Evolutionary conservation across 768 basidiomycete species (phyloP), one percentile per base, ranked within the genome.

Genomic region (Tephrocybe sp.): DNA sequence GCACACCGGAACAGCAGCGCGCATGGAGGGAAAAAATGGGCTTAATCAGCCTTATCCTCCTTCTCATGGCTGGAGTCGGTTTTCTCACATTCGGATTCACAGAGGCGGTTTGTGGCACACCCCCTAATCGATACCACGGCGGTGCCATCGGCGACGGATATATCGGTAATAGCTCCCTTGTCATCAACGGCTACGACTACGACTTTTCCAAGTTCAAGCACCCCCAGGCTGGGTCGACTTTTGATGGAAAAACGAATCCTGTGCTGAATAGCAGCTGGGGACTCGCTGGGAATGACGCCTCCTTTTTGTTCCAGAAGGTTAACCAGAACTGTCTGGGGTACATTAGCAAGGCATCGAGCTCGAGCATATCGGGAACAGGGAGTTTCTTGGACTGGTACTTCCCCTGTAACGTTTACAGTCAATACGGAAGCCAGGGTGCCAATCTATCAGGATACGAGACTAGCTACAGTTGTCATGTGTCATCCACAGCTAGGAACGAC

Each of bases 11-110:
- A 57, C 89, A 88, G 58, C 94, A 97, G 66, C 84, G 93, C 43
- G 97, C 97, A 38, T 99, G 95, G 95, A 79, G 97, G 56, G 97
- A 99, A 72, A 99, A 99, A 74, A 92, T 98, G 69, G 97, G 96
- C 7, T 80, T 99, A 20, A 74, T 99, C 43, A 73, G 77, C 57
- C 76, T 98, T 67, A 92, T 96, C 62, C 65, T 79, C 13, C 4
- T 68, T n/a, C 79, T 94, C 55, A 97, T 98, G 95, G 89, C 90
- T 14, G 82, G 75, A 47, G 97, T 99, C 62, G 97, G 95, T 63
- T 99, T 92, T 82, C 77, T 99, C 65, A 99, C 97, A 10, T 99
- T 99, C 71, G 97, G 97, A 7, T 99, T 99, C 75, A 98, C 94
- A 9, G 83, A 92, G 63, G 72, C 84, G 48, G 97, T 98, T 38